Evolutionary conservation across 78 protist species (phyloP).

Genomic region (Chrysochromulina parva): DNA sequence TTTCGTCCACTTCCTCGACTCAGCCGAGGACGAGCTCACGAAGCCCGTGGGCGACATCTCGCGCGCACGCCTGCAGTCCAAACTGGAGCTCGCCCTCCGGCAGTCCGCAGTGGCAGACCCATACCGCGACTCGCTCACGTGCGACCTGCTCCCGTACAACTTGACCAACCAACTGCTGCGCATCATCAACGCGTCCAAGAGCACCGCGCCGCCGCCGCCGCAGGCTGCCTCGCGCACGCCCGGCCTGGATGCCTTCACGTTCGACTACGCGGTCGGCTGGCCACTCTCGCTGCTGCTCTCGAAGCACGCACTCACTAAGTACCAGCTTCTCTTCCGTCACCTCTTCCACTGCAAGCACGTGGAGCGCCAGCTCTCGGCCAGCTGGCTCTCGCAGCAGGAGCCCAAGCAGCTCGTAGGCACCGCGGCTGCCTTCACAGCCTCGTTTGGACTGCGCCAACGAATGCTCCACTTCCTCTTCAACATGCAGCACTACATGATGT

Average conservation of each 20-base stretch:
- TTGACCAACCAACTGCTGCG: conserved; percentile 53
- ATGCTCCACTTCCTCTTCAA: conserved; percentile 83
- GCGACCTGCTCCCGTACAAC: conserved; percentile 59
- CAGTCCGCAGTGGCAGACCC: conserved; percentile 58
- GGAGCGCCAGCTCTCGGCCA: conserved; percentile 58
- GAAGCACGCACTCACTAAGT: conserved; percentile 59
- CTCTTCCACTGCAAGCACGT: conserved; percentile 77
- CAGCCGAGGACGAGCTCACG: conserved; percentile 63
- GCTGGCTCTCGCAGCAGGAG: conserved; percentile 64
- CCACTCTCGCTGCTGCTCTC: conserved; percentile 79
- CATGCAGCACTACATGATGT: conserved; percentile 67
- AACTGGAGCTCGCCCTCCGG: neutral
- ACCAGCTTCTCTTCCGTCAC: conserved; percentile 84
- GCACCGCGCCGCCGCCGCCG: neutral
- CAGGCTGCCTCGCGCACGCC: neutral
- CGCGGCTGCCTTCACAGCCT: neutral
- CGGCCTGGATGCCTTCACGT: conserved; percentile 26
- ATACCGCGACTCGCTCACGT: conserved; percentile 61
- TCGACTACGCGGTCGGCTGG: conserved; percentile 61
- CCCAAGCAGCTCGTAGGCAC: neutral
- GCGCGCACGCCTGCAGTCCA: neutral
- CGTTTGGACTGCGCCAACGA: conserved; percentile 59
- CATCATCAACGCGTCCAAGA: conserved; percentile 18
- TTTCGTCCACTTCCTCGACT: conserved; percentile 79
- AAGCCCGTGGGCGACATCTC: conserved; percentile 58